Percentiles rank a stretch among this genome's conserved stretches.
These are phyloP conservation scores for Mycosphaerella sp. DNA, from an alignment of 2,329 filamentous ascomycete genomes.

Conservation along the genomic window DNA sequence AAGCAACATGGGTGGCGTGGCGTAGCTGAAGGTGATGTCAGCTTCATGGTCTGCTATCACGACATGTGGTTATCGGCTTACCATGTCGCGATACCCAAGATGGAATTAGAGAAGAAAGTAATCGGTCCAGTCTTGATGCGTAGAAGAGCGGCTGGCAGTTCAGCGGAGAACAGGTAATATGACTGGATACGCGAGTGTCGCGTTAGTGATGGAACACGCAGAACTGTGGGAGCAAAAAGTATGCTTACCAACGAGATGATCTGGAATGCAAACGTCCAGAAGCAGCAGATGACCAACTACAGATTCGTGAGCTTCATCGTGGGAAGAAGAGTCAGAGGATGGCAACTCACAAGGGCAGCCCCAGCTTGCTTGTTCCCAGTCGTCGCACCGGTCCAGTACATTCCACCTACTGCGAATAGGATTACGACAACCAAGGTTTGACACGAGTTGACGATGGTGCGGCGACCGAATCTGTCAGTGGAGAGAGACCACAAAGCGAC, in stretches of 20 bases:
- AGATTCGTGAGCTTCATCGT: neutral
- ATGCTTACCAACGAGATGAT: neutral
- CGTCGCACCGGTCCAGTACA: constrained; percentile 5
- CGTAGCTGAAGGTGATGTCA: neutral
- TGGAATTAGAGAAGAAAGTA: constrained; percentile 7
- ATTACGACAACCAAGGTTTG: constrained; percentile 3
- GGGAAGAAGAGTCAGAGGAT: neutral
- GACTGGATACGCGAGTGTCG: neutral
- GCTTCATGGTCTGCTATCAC: neutral
- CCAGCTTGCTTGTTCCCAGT: neutral
- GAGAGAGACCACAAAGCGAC: constrained; percentile 2
- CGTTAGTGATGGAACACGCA: neutral
- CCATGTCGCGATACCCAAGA: constrained; percentile 7
- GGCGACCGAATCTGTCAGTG: constrained; percentile 2
- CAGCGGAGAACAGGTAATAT: constrained; percentile 6
- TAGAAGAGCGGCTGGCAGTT: constrained; percentile 5
- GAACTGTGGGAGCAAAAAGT: neutral
- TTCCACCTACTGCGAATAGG: constrained; percentile 2
- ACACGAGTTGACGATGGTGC: constrained; percentile 4
- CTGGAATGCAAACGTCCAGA: constrained; percentile 9
- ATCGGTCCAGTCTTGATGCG: constrained; percentile 7
- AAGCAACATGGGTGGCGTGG: constrained; percentile 5
- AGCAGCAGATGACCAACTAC: constrained; percentile 11
- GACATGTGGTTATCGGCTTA: neutral
- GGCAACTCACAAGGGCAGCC: neutral